phyloP scores from a whole-genome alignment of 2,329 filamentous ascomycete genomes.

The Sarocladium strictum region DNA sequence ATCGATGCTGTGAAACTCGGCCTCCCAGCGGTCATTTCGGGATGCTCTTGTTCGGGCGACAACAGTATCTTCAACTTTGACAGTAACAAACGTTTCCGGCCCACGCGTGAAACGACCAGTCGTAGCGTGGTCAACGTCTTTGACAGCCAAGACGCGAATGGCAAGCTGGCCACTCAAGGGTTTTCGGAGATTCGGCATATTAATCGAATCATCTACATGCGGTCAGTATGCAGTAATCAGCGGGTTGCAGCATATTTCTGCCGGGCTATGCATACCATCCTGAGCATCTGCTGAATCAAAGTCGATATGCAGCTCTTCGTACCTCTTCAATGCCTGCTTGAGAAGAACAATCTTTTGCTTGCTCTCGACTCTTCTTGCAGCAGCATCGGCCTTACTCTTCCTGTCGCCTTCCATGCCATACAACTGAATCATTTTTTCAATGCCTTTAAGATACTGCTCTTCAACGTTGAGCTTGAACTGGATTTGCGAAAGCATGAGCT shows the following conservation, averaged over 20 bases:
- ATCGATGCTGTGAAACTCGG: slow-evolving; percentile 84
- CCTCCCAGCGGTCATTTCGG: slow-evolving; percentile 83
- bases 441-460: slow-evolving; percentile 97
- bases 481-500: slow-evolving; percentile 97
- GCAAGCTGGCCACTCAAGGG: slow-evolving; percentile 88
- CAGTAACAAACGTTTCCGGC: slow-evolving; percentile 89
- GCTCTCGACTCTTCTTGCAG: slow-evolving; percentile 84
- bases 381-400: slow-evolving; percentile 90
- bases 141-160: slow-evolving; percentile 80
- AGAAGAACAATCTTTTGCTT: slow-evolving; percentile 96
- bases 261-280: slow-evolving; percentile 58
- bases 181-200: slow-evolving; percentile 89
- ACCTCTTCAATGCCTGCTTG: slow-evolving; percentile 92
- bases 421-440: slow-evolving; percentile 98
- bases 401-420: slow-evolving; percentile 97
- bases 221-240: not conserved
- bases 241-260: slow-evolving; percentile 14
- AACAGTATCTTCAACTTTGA: slow-evolving; percentile 94
- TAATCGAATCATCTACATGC: slow-evolving; percentile 82
- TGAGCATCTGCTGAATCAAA: slow-evolving; percentile 71
- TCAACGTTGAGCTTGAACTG: slow-evolving; percentile 99
- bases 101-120: slow-evolving; percentile 79
- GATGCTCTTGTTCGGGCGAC: slow-evolving; percentile 83
- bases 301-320: slow-evolving; percentile 94
- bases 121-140: slow-evolving; percentile 89